phyloP scores from a whole-genome alignment of 768 basidiomycete species.

The Boletus eberwhitei region DNA sequence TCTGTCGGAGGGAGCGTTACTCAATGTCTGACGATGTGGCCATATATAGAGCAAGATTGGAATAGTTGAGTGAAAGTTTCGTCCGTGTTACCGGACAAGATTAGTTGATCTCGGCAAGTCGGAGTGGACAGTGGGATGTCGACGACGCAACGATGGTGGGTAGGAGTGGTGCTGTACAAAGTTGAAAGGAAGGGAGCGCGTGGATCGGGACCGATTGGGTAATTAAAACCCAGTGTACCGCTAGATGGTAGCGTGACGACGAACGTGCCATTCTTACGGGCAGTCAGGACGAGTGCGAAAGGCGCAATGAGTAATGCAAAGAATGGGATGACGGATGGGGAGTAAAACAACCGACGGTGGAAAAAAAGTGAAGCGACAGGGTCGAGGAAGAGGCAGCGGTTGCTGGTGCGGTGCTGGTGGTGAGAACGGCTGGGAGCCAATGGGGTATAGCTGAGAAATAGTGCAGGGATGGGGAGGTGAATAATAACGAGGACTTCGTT shows the following conservation, averaged over 20 bases:
- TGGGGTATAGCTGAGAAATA: background rate
- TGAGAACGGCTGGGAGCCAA: conserved; percentile 5
- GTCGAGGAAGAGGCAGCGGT: background rate
- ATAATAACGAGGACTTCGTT: background rate
- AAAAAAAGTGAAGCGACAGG: background rate
- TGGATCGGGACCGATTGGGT: background rate
- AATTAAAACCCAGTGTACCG: background rate
- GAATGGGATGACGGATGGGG: background rate
- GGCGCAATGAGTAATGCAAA: background rate
- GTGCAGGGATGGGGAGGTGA: background rate
- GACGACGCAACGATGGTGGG: background rate
- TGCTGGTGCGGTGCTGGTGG: background rate
- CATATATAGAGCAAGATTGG: background rate
- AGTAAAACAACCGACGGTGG: background rate
- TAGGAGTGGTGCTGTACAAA: background rate
- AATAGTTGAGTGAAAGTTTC: background rate
- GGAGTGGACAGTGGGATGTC: background rate
- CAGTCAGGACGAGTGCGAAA: background rate
- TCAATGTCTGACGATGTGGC: background rate
- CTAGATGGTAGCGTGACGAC: background rate
- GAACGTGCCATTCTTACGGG: background rate
- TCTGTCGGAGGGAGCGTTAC: background rate
- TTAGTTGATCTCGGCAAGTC: conserved; percentile 8
- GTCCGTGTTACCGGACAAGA: background rate
- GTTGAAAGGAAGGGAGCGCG: background rate